Percentiles rank a stretch among this genome's conserved stretches.
Evolutionary conservation across 2,329 filamentous ascomycete species (phyloP).

Genomic region (Arthrocladium fulminans): DNA sequence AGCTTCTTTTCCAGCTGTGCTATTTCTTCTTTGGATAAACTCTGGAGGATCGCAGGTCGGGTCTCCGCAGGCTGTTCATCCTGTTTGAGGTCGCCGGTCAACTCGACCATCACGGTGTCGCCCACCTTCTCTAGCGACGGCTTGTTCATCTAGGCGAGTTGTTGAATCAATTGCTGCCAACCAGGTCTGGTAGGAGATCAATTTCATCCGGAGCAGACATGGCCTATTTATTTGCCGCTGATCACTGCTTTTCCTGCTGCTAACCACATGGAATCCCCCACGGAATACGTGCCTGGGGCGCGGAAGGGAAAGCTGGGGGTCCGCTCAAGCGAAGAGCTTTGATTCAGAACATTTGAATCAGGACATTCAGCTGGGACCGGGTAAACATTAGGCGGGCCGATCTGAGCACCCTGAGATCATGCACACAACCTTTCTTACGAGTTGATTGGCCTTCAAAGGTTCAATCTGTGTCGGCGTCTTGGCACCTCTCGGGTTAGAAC

Average conservation of each 20-base stretch:
- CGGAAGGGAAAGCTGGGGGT: background rate
- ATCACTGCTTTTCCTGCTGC: background rate
- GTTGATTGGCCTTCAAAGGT: background rate
- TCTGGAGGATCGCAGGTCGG: background rate
- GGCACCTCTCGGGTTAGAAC: background rate
- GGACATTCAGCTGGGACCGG: too few relatives aligned
- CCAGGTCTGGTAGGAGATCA: background rate
- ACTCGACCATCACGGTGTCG: background rate
- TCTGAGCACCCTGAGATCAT: too few relatives aligned
- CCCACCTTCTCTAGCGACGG: background rate
- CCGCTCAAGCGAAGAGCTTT: too few relatives aligned
- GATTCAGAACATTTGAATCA: too few relatives aligned
- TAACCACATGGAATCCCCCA: background rate
- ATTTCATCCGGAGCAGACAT: background rate
- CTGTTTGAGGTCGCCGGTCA: background rate
- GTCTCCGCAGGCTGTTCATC: background rate
- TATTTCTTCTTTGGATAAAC: conserved; percentile 2
- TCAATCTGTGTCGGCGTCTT: background rate
- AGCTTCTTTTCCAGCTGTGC: conserved; percentile 1
- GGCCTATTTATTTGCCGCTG: background rate
- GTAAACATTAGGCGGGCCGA: too few relatives aligned
- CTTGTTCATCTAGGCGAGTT: conserved; percentile 1
- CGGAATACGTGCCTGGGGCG: background rate
- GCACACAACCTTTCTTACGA: background rate
- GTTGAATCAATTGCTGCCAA: background rate